These are phyloP conservation scores for Cornus florida DNA, from an alignment of 148 eudicot genomes.

Conservation along the genomic window DNA sequence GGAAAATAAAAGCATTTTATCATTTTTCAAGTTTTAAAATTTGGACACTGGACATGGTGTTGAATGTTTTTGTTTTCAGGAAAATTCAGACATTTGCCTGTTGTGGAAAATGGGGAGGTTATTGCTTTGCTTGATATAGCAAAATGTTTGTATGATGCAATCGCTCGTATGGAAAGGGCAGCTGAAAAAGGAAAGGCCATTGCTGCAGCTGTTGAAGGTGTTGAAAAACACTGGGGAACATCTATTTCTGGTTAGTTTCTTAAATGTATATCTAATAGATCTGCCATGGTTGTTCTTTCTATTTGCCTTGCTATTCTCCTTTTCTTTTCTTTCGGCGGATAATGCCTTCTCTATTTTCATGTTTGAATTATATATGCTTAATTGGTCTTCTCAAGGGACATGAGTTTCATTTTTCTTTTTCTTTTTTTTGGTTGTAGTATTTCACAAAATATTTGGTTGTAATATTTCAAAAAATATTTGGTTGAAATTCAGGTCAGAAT, in stretches of 20 bases:
- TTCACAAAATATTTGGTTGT: slow-evolving; percentile 1
- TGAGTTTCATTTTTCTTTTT: neutral
- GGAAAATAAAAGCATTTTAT: neutral
- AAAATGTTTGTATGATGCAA: slow-evolving; percentile 94
- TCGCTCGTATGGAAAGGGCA: slow-evolving; percentile 95
- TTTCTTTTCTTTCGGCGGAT: neutral
- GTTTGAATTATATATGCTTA: neutral
- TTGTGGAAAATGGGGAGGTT: slow-evolving; percentile 93
- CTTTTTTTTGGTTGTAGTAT: neutral
- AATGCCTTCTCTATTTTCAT: neutral
- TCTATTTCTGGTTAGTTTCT: slow-evolving; percentile 65
- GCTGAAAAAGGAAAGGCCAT: slow-evolving; percentile 98
- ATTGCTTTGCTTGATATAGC: slow-evolving; percentile 96
- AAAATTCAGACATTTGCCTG: slow-evolving; percentile 95
- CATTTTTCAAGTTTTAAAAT: neutral
- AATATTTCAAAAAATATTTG: neutral
- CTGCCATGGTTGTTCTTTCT: neutral
- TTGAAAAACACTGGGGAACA: slow-evolving; percentile 90
- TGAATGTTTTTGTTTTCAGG: slow-evolving; percentile 42
- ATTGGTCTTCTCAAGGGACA: slow-evolving; percentile 2
- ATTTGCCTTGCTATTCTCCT: neutral
- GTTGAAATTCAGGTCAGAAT: slow-evolving; percentile 57
- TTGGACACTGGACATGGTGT: neutral
- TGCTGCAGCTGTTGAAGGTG: slow-evolving; percentile 96
- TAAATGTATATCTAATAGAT: neutral